Evolutionary conservation across 495 filamentous ascomycete genomes (phyloP).

Genomic region (Baudoinia panamericana): DNA sequence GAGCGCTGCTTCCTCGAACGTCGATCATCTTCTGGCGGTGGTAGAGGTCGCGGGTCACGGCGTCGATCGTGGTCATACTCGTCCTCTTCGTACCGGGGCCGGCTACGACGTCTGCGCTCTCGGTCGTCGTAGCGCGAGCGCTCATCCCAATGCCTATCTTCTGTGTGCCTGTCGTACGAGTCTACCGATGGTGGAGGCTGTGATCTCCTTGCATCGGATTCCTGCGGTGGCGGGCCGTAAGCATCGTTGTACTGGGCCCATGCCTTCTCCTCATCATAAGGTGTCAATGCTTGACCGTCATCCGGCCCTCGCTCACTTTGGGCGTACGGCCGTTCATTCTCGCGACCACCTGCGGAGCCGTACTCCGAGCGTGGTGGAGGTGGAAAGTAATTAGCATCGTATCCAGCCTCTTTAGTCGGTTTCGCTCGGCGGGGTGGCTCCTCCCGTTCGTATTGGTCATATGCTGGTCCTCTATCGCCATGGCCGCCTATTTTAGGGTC

Average conservation of each 20-base stretch:
- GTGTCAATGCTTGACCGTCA: slow-evolving; percentile 1
- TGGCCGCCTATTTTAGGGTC: slow-evolving; percentile 5
- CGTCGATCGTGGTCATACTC: not conserved
- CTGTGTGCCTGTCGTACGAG: not conserved
- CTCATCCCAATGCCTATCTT: not conserved
- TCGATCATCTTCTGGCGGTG: not conserved
- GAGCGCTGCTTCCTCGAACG: not conserved
- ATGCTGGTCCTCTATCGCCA: not conserved
- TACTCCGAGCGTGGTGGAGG: slow-evolving; percentile 10
- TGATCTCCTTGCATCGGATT: not conserved
- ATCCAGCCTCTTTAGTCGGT: not conserved
- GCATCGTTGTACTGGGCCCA: slow-evolving; percentile 12
- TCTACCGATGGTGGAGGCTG: not conserved
- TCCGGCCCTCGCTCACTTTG: not conserved
- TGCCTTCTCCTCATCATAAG: slow-evolving; percentile 13
- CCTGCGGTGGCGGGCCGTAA: slow-evolving; percentile 2
- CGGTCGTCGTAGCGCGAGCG: slow-evolving; percentile 5
- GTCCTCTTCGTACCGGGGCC: not conserved
- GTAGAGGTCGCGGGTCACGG: not conserved
- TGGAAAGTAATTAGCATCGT: slow-evolving; percentile 1
- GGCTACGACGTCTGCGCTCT: not conserved
- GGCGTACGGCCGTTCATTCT: slow-evolving; percentile 1
- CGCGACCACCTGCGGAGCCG: slow-evolving; percentile 3
- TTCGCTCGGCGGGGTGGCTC: not conserved
- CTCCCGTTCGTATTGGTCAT: not conserved